These are phyloP conservation scores for Hypoxylon sp. DNA, from an alignment of 2,329 filamentous ascomycete species.

Conservation along the genomic window DNA sequence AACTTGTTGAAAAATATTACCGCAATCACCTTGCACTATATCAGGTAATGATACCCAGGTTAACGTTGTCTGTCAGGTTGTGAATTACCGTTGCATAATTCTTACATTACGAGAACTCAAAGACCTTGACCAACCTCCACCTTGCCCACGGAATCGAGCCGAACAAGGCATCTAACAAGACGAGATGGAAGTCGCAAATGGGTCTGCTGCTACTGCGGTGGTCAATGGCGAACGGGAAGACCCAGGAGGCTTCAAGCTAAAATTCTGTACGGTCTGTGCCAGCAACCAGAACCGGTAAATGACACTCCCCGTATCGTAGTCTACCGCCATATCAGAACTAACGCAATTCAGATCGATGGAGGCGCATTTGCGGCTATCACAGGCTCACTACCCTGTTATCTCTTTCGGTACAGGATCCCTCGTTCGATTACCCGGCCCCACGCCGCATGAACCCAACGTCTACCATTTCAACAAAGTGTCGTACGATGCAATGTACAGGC, in stretches of 20 bases:
- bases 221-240: constrained; percentile 65
- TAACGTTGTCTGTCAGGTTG: constrained; percentile 16
- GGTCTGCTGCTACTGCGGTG: constrained; percentile 49
- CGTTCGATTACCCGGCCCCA: constrained; percentile 91
- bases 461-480: constrained; percentile 98
- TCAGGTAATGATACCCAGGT: constrained; percentile 1
- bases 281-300: constrained; percentile 94
- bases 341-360: constrained; percentile 84
- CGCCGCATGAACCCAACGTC: constrained; percentile 93
- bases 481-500: constrained; percentile 94
- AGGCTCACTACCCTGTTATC: constrained; percentile 92
- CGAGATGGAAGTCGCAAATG: constrained; percentile 61
- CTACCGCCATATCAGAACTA: constrained; percentile 18
- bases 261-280: constrained; percentile 98
- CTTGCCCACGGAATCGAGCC: constrained; percentile 34
- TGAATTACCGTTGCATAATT: neutral
- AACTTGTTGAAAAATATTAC: constrained; percentile 24
- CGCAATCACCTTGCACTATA: constrained; percentile 44
- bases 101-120: constrained; percentile 33
- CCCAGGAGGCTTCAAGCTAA: constrained; percentile 83
- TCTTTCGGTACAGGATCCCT: constrained; percentile 97
- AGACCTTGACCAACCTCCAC: constrained; percentile 35
- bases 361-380: constrained; percentile 92
- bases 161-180: constrained; percentile 3
- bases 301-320: constrained; percentile 44